Percentiles rank a stretch among this genome's conserved stretches.
Conservation (phyloP, 2,329 filamentous ascomycete species). For the Didymellaceae sp. region DNA sequence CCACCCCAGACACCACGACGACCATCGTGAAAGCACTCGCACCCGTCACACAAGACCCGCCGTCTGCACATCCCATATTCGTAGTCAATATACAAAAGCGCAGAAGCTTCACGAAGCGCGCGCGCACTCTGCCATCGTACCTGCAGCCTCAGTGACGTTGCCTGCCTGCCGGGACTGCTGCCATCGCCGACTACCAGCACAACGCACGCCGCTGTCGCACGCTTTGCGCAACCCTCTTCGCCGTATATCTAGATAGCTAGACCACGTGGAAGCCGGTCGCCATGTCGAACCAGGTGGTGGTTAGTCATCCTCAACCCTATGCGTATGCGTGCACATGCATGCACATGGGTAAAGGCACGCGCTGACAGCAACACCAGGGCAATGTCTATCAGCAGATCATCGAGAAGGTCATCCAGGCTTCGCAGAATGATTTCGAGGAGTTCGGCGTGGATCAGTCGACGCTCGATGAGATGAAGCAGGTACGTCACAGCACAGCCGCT, state of each 20-base stretch:
- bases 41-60: constrained; percentile 42
- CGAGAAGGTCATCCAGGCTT: constrained; percentile 68
- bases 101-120: constrained; percentile 35
- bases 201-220: constrained; percentile 31
- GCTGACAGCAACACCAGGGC: constrained; percentile 59
- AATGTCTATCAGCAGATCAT: constrained; percentile 89
- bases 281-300: constrained; percentile 50
- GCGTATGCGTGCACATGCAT: constrained; percentile 22
- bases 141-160: constrained; percentile 35
- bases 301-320: constrained; percentile 41
- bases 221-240: constrained; percentile 21
- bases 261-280: constrained; percentile 20
- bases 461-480: constrained; percentile 84
- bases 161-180: constrained; percentile 30
- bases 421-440: constrained; percentile 95
- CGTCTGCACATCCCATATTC: constrained; percentile 30
- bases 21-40: constrained; percentile 39
- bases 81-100: constrained; percentile 31
- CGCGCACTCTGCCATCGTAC: constrained; percentile 28
- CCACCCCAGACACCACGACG: constrained; percentile 42
- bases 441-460: constrained; percentile 88
- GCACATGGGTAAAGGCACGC: constrained; percentile 20
- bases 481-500: constrained; percentile 60
- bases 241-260: constrained; percentile 27
- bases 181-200: constrained; percentile 24